Percentiles rank a stretch among this genome's conserved stretches.
Conservation (phyloP, 164 flowering plant species). For the Aristolochia contorta region DNA sequence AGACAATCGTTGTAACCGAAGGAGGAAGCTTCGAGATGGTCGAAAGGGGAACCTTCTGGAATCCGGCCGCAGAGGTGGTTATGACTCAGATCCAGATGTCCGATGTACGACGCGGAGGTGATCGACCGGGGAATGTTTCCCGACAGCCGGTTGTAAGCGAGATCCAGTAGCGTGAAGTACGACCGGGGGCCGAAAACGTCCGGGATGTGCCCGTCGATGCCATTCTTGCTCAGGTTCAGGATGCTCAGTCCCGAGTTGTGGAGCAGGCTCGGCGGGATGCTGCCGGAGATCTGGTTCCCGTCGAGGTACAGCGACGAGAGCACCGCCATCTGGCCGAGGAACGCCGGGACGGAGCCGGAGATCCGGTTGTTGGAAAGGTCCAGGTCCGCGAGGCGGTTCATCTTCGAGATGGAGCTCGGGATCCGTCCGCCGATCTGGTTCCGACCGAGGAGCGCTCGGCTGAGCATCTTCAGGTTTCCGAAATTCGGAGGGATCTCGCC, state of each 20-base stretch:
- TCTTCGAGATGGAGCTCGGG: constrained; percentile 43
- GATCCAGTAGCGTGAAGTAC: constrained; percentile 61
- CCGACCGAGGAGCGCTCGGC: constrained; percentile 60
- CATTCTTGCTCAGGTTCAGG: constrained; percentile 63
- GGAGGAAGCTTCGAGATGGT: constrained; percentile 76
- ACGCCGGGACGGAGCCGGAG: constrained; percentile 47
- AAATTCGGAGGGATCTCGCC: constrained; percentile 47
- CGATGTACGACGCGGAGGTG: constrained; percentile 49
- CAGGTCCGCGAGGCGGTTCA: constrained; percentile 69
- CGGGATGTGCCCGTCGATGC: constrained; percentile 54
- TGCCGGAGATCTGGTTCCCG: constrained; percentile 46
- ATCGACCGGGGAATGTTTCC: constrained; percentile 63
- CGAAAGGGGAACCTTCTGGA: constrained; percentile 64
- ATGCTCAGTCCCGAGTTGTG: constrained; percentile 35
- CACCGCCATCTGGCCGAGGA: constrained; percentile 60
- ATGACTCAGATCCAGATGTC: constrained; percentile 80
- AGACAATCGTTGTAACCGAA: constrained; percentile 68
- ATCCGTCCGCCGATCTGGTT: constrained; percentile 49
- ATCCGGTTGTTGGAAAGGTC: constrained; percentile 56
- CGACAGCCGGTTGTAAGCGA: constrained; percentile 44
- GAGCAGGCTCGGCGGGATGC: constrained; percentile 45
- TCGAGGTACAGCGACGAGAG: constrained; percentile 66
- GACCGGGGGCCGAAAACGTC: constrained; percentile 61
- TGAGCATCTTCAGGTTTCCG: constrained; percentile 54
- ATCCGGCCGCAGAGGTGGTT: constrained; percentile 77